These are phyloP conservation scores for Platanthera guangdongensis DNA, from an alignment of 106 monocot species.

Conservation along the genomic window DNA sequence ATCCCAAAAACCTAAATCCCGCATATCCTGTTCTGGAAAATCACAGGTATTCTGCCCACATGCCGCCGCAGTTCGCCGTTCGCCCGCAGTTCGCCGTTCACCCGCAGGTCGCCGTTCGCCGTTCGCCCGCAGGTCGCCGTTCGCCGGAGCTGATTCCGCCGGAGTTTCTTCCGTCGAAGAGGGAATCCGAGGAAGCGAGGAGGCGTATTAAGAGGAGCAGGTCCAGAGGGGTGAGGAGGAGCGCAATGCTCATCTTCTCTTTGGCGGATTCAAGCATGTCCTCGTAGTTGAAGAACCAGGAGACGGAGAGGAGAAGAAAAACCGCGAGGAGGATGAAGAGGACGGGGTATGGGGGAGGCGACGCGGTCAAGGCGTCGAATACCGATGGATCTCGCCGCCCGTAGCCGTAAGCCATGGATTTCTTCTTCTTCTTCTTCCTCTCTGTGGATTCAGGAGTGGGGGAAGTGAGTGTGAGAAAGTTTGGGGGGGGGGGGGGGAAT, in stretches of 20 bases:
- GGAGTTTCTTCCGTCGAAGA: slow-evolving; percentile 16
- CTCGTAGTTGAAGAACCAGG: slow-evolving; percentile 45
- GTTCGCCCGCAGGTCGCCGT: too few relatives aligned
- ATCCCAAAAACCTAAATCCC: too few relatives aligned
- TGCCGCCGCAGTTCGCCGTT: too few relatives aligned
- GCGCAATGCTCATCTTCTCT: slow-evolving; percentile 41
- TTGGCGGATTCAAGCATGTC: slow-evolving; percentile 35
- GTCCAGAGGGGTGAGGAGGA: slow-evolving; percentile 38
- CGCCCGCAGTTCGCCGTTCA: too few relatives aligned
- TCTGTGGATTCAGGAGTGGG: too few relatives aligned
- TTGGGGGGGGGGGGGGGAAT: too few relatives aligned
- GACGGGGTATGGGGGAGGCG: slow-evolving; percentile 69
- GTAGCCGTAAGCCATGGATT: slow-evolving; percentile 25
- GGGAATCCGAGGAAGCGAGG: slow-evolving; percentile 31
- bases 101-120: too few relatives aligned
- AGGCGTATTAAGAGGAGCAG: slow-evolving; percentile 59
- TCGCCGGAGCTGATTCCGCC: too few relatives aligned
- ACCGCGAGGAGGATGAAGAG: slow-evolving; percentile 58
- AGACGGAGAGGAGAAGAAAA: slow-evolving; percentile 36
- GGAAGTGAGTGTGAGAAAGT: too few relatives aligned
- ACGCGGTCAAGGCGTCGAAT: slow-evolving; percentile 48
- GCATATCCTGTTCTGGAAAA: too few relatives aligned
- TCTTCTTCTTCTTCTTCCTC: too few relatives aligned
- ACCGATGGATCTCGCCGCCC: slow-evolving; percentile 29
- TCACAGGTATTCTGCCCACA: too few relatives aligned